Base-by-base conservation (phyloP, 257 asterid genomes). In the Orobanche coerulescens region DNA sequence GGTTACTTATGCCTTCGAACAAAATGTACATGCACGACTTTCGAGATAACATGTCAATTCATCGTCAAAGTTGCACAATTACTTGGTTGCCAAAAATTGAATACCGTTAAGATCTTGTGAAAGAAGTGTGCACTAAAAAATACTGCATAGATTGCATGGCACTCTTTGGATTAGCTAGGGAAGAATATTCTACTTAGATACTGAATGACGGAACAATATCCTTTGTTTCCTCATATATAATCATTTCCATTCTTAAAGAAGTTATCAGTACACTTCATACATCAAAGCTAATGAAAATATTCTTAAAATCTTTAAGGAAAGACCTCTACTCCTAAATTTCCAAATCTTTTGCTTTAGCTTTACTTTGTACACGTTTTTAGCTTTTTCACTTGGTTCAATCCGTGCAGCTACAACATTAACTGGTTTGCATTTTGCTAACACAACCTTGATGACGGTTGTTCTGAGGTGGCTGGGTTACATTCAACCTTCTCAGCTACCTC, bases 391-490 rank as follows among this genome's bases (percentile, higher is more conserved):
- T n/a, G 46, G 65, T 64, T 12, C 59, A 62, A 70, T 71, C n/a
- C 52, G 55, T 77, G 94, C 96, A 90, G 97, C 97, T 77, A 90
- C 97, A 44, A 81, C 96, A 1, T 82, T 88, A 75, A 88, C 97
- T 33, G 97, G 97, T 70, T 61, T 91, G 82, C 96, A 91, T 78
- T 91, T 91, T 75, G 91, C 82, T 42, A 91, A 95, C 43, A 91
- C 96, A 47, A 91, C 97, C 75, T 71, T 88, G 81, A 88, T 85
- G 97, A 91, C 96, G 66, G 79, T 50, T 75, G 76, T 91, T 82
- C 88, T 90, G 71, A 82, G 96, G 78, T 82, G 94, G 87, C 81
- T 87, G 66, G 97, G 97, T 19, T 85, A 87, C 94, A 90, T 90
- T 79, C 97, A 88, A 74, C 57, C 92, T 61, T 91, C 96, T 74